phyloP scores from a whole-genome alignment of 768 basidiomycete genomes.

The Boletales sp. region DNA sequence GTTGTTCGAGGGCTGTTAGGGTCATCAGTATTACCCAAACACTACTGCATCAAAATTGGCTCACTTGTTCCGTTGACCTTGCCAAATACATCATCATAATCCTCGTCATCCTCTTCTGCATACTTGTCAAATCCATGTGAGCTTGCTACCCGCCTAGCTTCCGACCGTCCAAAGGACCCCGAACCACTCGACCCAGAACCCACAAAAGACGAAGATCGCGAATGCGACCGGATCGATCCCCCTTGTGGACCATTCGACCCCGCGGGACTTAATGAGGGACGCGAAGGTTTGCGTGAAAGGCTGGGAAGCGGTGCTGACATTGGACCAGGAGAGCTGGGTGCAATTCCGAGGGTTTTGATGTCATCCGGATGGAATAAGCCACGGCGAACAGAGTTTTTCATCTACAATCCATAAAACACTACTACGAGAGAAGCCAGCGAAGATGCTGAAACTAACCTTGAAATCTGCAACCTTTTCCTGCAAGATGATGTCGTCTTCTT shows the following conservation, averaged over 20 bases:
- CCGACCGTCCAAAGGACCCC: slow-evolving; percentile 63
- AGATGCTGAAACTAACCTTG: slow-evolving; percentile 46
- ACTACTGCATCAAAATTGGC: slow-evolving; percentile 25
- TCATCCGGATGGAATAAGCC: slow-evolving; percentile 89
- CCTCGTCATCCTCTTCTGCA: slow-evolving; percentile 83
- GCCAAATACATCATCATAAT: slow-evolving; percentile 94
- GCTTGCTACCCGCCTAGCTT: slow-evolving; percentile 51
- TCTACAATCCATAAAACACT: slow-evolving; percentile 31
- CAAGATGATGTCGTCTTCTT: slow-evolving; percentile 68
- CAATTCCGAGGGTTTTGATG: slow-evolving; percentile 70
- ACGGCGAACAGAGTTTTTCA: slow-evolving; percentile 68
- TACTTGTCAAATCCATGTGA: slow-evolving; percentile 79
- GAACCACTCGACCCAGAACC: slow-evolving; percentile 38
- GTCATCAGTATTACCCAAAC: neutral
- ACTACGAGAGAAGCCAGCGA: neutral
- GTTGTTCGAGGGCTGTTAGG: slow-evolving; percentile 50
- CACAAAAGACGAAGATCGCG: slow-evolving; percentile 56
- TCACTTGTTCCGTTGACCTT: slow-evolving; percentile 65
- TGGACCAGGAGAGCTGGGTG: slow-evolving; percentile 51
- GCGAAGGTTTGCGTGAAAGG: slow-evolving; percentile 49
- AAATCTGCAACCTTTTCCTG: slow-evolving; percentile 82
- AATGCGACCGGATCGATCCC: slow-evolving; percentile 42
- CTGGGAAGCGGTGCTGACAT: slow-evolving; percentile 65
- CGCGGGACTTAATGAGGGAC: slow-evolving; percentile 50
- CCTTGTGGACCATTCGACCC: slow-evolving; percentile 21